Evolutionary conservation across 768 basidiomycete species (phyloP), one percentile per base, ranked within the genome.

Genomic region (Panaeolus papilionaceus): DNA sequence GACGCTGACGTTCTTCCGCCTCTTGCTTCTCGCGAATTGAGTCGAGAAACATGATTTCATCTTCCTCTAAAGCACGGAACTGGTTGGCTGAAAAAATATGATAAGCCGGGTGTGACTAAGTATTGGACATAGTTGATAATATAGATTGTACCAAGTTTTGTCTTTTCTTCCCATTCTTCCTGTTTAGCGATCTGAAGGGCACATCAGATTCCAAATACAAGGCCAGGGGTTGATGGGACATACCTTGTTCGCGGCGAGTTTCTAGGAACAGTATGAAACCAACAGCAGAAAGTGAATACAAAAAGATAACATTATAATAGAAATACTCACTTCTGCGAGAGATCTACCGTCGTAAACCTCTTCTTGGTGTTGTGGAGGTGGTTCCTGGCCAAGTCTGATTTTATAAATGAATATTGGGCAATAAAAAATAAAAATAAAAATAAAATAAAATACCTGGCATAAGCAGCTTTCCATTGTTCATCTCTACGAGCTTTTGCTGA

Each of bases 111-210:
- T 6, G n/a, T 7, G 54, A 58, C 8, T 14, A 33, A 16, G 3
- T 11, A 37, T 33, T 28, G 38, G 39, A 45, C 58, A 44, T 28
- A 58, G 26, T 79, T 79, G 42, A 23, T 37, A 20, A 61, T 65
- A 33, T 33, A 33, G 23, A 33, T 33, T 33, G 33, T 33, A 81
- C 84, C 84, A 79, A 95, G 86, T 76, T 94, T 94, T 68, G 88
- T 93, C 76, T 92, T 92, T 77, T 94, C 92, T 75, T 95, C 94
- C 92, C 93, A 95, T 87, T 95, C 92, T 77, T 95, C 94, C 79
- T 95, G 93, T 77, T 95, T 94, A 70, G 92, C 93, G 73, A 90
- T 88, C 92, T 94, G 70, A 37, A 64, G 51, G 28, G 38, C 58
- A 58, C 2, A 63, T 72, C 69, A 70, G 67, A 68, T 38, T 38